phyloP scores from a whole-genome alignment of 805 yeast genomes.

The Yarrowia deformans region DNA sequence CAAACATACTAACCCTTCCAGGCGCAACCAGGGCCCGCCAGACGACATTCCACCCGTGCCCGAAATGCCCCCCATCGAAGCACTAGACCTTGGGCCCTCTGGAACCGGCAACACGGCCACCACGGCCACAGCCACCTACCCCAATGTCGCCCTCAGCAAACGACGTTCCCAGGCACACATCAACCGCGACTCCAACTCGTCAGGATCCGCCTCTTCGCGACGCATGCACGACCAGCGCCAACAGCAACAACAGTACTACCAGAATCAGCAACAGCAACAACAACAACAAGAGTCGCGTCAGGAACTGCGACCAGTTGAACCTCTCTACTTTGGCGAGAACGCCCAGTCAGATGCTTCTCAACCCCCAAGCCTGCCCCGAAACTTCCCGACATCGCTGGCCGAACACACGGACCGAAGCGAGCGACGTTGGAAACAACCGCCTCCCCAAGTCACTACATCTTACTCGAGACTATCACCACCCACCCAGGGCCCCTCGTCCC shows the following conservation, averaged over 20 bases:
- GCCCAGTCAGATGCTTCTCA: not conserved
- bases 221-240: constrained; percentile 21
- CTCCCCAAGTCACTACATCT: constrained; percentile 13
- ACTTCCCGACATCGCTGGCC: constrained; percentile 18
- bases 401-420: constrained; percentile 27
- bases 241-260: constrained; percentile 4
- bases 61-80: constrained; percentile 34
- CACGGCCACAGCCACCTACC: constrained; percentile 9
- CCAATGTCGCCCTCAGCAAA: constrained; percentile 20
- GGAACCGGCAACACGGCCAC: constrained; percentile 30
- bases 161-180: constrained; percentile 31
- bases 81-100: constrained; percentile 5
- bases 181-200: constrained; percentile 15
- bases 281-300: not conserved
- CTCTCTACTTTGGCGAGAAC: constrained; percentile 12
- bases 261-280: not conserved
- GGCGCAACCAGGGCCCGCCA: constrained; percentile 32
- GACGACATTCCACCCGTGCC: constrained; percentile 33
- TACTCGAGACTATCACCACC: constrained; percentile 19
- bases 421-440: constrained; percentile 25
- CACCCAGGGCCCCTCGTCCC: constrained; percentile 1
- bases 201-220: constrained; percentile 17
- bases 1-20: constrained; percentile 35
- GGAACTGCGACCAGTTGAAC: not conserved
- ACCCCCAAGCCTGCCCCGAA: not conserved